A percentile compares a stretch with the other conserved stretches of the same genome.
Evolutionary conservation across 805 yeast species (phyloP).

Genomic region (Suhomyces sp.): DNA sequence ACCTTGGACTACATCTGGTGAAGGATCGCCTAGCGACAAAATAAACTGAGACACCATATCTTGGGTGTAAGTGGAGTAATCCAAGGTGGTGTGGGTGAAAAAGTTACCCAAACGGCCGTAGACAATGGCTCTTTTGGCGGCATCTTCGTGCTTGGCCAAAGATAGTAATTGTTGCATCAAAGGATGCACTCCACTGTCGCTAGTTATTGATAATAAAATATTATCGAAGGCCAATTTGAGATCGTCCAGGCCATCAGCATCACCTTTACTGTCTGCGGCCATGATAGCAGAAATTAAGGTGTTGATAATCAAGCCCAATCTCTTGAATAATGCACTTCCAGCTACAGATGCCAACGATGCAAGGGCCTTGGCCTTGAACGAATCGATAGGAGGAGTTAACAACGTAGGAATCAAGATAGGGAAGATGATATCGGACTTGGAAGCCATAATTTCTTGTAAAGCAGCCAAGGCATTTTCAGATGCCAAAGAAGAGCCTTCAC

Average conservation of each 20-base stretch:
- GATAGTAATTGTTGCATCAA: constrained; percentile 76
- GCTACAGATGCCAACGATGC: constrained; percentile 89
- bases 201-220: constrained; percentile 69
- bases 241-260: constrained; percentile 39
- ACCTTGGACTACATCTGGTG: constrained; percentile 57
- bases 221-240: constrained; percentile 58
- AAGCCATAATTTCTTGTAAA: constrained; percentile 85
- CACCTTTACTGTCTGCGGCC: constrained; percentile 26
- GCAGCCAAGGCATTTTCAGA: constrained; percentile 83
- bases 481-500: constrained; percentile 29
- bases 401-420: constrained; percentile 88
- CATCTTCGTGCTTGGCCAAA: constrained; percentile 73
- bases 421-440: constrained; percentile 87
- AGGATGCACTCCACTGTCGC: constrained; percentile 79
- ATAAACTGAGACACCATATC: constrained; percentile 76
- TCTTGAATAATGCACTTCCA: constrained; percentile 72
- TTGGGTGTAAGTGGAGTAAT: constrained; percentile 66
- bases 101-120: constrained; percentile 68
- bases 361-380: constrained; percentile 81
- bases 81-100: constrained; percentile 62
- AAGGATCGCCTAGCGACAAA: constrained; percentile 67
- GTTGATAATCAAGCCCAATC: constrained; percentile 71
- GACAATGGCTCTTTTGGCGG: constrained; percentile 58
- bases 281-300: constrained; percentile 64
- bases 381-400: constrained; percentile 75